phyloP scores from a whole-genome alignment of 2,329 filamentous ascomycete species.

The Thermomyces lanuginosus region DNA sequence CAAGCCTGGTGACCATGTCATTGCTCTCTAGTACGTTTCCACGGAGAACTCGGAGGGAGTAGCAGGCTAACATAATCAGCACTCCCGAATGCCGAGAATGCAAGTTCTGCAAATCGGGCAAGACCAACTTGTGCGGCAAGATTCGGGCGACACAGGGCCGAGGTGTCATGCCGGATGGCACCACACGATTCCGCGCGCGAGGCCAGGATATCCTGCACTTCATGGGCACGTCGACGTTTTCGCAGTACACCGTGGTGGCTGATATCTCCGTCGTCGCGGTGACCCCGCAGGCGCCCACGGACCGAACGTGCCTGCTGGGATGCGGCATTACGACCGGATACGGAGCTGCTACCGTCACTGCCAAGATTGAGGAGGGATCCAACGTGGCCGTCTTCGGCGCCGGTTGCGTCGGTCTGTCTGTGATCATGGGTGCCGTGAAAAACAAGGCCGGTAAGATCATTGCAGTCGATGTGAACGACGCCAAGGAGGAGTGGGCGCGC shows the following conservation, averaged over 20 bases:
- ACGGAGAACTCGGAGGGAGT: neutral
- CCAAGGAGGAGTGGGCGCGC: constrained; percentile 77
- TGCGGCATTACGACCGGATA: constrained; percentile 98
- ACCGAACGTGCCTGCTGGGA: constrained; percentile 86
- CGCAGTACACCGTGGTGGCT: constrained; percentile 94
- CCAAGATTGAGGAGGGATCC: constrained; percentile 75
- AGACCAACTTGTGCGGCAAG: constrained; percentile 98
- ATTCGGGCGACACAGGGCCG: constrained; percentile 92
- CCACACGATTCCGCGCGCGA: constrained; percentile 83
- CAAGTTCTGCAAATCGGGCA: constrained; percentile 99
- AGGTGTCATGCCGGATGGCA: constrained; percentile 95
- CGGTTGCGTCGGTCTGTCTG: constrained; percentile 86
- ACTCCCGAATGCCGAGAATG: constrained; percentile 94
- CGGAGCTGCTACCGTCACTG: constrained; percentile 85
- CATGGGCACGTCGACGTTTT: constrained; percentile 98
- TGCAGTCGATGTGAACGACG: constrained; percentile 65
- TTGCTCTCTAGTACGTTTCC: constrained; percentile 60
- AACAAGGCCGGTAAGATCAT: constrained; percentile 53
- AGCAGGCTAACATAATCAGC: constrained; percentile 32
- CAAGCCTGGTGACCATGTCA: constrained; percentile 81
- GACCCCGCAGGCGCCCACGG: constrained; percentile 78
- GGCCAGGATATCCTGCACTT: constrained; percentile 94
- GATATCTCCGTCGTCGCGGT: constrained; percentile 97
- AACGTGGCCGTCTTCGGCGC: constrained; percentile 88
- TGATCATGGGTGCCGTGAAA: constrained; percentile 82